Conservation (phyloP, 768 basidiomycete species). For the Boletus speciosus region DNA sequence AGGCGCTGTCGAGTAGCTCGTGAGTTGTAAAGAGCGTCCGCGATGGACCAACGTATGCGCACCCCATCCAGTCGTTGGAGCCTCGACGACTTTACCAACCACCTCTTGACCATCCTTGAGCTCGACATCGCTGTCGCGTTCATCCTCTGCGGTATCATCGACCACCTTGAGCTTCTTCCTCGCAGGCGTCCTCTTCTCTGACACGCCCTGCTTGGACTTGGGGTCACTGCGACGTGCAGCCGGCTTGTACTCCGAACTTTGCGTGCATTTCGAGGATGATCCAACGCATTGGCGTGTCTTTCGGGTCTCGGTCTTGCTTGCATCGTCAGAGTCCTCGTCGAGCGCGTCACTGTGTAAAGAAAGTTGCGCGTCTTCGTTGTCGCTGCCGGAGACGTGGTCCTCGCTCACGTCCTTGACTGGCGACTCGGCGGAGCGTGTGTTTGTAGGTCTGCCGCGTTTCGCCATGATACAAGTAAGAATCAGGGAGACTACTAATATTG, state of each 20-base stretch:
- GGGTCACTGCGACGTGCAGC: background rate
- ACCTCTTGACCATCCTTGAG: slow-evolving; percentile 65
- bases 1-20: slow-evolving; percentile 49
- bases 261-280: slow-evolving; percentile 29
- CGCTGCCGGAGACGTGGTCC: slow-evolving; percentile 6
- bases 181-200: slow-evolving; percentile 12
- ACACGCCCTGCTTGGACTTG: slow-evolving; percentile 25
- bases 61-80: slow-evolving; percentile 83
- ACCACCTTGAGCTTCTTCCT: slow-evolving; percentile 26
- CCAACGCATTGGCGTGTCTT: slow-evolving; percentile 23
- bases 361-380: slow-evolving; percentile 10
- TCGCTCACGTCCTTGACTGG: slow-evolving; percentile 11
- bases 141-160: slow-evolving; percentile 15
- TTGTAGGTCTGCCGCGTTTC: slow-evolving; percentile 10
- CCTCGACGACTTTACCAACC: slow-evolving; percentile 74
- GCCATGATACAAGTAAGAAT: slow-evolving; percentile 8
- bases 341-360: slow-evolving; percentile 44
- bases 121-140: slow-evolving; percentile 40
- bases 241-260: slow-evolving; percentile 9
- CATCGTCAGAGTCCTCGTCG: slow-evolving; percentile 37
- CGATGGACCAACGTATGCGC: background rate
- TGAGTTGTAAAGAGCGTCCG: background rate
- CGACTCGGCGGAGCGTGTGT: background rate
- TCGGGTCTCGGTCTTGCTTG: background rate
- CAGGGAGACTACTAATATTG: background rate